phyloP scores from a whole-genome alignment of 2,329 filamentous ascomycete species.

The Thielaviopsis musarum region DNA sequence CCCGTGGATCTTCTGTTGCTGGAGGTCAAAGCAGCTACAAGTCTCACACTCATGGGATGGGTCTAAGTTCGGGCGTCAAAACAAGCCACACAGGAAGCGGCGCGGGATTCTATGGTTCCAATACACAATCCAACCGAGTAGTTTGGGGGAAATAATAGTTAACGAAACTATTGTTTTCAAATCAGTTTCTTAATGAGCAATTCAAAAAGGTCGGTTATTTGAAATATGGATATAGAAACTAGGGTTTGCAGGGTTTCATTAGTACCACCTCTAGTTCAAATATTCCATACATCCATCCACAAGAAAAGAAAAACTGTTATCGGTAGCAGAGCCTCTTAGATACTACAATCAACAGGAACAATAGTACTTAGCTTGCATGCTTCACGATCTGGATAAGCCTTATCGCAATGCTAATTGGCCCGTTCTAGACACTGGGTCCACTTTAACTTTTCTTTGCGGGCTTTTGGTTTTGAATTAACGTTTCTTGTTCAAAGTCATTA shows the following conservation, averaged over 20 bases:
- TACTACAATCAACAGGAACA: neutral
- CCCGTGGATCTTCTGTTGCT: neutral
- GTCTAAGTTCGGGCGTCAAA: slow-evolving; percentile 7
- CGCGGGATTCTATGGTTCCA: neutral
- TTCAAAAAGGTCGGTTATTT: neutral
- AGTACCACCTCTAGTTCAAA: too few relatives aligned
- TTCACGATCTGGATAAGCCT: neutral
- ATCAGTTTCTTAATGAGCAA: neutral
- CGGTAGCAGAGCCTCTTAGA: neutral
- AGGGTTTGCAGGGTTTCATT: neutral
- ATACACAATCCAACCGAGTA: neutral
- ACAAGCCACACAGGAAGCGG: slow-evolving; percentile 2
- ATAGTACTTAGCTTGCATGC: neutral
- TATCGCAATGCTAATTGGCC: neutral
- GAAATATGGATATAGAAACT: neutral
- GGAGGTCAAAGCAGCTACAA: neutral
- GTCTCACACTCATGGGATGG: slow-evolving; percentile 3
- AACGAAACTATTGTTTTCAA: neutral
- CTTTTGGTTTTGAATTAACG: neutral
- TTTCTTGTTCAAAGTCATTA: neutral
- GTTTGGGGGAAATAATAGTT: neutral
- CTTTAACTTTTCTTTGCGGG: neutral
- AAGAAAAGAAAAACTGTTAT: neutral
- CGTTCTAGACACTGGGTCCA: neutral
- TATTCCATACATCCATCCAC: too few relatives aligned